Percentiles rank a stretch among this genome's conserved stretches.
Evolutionary conservation across 352 stramenopile genomes (phyloP).

Genomic region (Phytophthora hybrid): DNA sequence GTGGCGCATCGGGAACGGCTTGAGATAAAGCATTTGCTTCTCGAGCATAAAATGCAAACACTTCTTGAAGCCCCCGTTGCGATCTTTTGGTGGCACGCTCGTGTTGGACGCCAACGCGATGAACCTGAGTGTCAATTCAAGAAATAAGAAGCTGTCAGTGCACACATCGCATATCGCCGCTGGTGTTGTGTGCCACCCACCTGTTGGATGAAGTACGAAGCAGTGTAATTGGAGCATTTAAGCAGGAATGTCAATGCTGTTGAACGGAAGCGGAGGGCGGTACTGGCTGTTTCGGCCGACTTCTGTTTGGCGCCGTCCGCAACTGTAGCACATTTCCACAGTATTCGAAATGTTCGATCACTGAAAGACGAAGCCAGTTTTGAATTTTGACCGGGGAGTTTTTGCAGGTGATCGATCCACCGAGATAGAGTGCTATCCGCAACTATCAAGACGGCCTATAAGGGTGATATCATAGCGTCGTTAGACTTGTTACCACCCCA

Average conservation of each 20-base stretch:
- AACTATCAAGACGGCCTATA: slow-evolving; percentile 37
- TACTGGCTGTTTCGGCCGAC: slow-evolving; percentile 8
- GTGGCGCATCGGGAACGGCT: slow-evolving; percentile 16
- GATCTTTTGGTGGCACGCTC: slow-evolving; percentile 54
- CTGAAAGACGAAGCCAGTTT: slow-evolving; percentile 71
- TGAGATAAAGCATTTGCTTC: slow-evolving; percentile 37
- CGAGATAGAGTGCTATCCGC: slow-evolving; percentile 34
- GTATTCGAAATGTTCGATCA: slow-evolving; percentile 70
- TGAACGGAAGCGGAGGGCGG: slow-evolving; percentile 52
- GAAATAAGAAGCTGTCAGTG: slow-evolving; percentile 1
- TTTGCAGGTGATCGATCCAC: slow-evolving; percentile 70
- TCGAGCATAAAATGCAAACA: slow-evolving; percentile 54
- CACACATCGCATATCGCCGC: too few species aligned
- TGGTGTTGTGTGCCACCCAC: slow-evolving; percentile 6
- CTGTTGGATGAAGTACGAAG: slow-evolving; percentile 73
- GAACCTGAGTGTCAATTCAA: slow-evolving; percentile 39
- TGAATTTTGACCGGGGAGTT: slow-evolving; percentile 44
- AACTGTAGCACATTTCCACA: slow-evolving; percentile 73
- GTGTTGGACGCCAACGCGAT: slow-evolving; percentile 71
- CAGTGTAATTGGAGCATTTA: slow-evolving; percentile 73
- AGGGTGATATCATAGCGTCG: neutral
- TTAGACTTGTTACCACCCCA: neutral
- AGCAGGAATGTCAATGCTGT: slow-evolving; percentile 68
- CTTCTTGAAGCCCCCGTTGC: slow-evolving; percentile 30
- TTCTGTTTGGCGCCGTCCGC: slow-evolving; percentile 39